Base-by-base conservation (phyloP, 441 rosid genomes). In the Sinapis alba region DNA sequence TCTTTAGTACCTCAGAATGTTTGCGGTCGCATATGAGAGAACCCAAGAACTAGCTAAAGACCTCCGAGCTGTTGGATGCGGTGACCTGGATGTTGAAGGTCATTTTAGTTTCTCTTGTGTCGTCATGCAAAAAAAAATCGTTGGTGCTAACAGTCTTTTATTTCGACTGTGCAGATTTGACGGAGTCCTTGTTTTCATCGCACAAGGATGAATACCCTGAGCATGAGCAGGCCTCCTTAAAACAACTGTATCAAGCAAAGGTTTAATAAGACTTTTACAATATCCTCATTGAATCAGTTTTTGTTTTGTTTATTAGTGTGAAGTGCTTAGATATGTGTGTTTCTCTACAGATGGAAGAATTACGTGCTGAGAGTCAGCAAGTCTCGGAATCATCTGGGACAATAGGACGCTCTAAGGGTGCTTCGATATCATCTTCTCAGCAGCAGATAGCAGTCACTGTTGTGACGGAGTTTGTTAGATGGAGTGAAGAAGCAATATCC, bases 61-160 rank as follows among this genome's bases (percentile, higher is more conserved):
- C 77, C 92, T 96, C 72, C 90, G 86, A 77, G 85, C 92, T 43
- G 97, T 92, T 73, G 99, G 99, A 78, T 96, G 99, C 10, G 96
- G 99, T 81, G 98, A 94, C 84, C 88, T 94, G 84, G 98, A 94
- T 86, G 87, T 96, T 84, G 98, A 92, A 83, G 98, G 99, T 94
- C 85, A 82, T 67, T 64, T 69, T 75, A 21, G 36, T 63, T 16
- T 41, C 73, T 72, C 71, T 34, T 63, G 9, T 28, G 13, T 24
- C 7, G 1, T 64, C 71, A 56, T 76, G 64, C 18, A 50, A 71
- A 43, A 15, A 15, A 24, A 13, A 4, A 4, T 53, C 2, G 16
- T 53, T 56, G 56, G 57, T 68, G 74, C 66, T 73, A 53, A 78
- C 36, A 69, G 21, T 69, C 59, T 69, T 27, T 79, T 69, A 16